Percentiles rank a stretch among this genome's conserved stretches.
These are phyloP conservation scores for Wickerhamomyces sp. DNA, from an alignment of 1,139 yeast genomes.

Conservation along the genomic window DNA sequence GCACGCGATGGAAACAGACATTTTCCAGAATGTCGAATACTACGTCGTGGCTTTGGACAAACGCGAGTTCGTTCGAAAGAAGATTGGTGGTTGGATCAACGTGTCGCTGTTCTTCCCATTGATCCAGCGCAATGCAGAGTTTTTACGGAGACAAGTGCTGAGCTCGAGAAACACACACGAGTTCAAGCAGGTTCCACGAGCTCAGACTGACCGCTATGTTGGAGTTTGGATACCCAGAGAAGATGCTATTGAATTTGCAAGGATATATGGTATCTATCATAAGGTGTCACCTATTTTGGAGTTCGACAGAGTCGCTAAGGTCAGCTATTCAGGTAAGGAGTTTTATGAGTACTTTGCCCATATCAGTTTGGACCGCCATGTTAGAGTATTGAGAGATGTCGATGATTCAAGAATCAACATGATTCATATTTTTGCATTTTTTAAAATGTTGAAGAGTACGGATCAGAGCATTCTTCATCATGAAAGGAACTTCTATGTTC, in stretches of 20 bases:
- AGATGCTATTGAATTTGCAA: constrained; percentile 19
- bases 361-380: constrained; percentile 10
- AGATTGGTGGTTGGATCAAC: constrained; percentile 24
- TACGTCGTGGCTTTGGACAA: constrained; percentile 7
- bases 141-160: not conserved
- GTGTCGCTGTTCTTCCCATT: constrained; percentile 8
- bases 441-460: constrained; percentile 10
- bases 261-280: constrained; percentile 8
- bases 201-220: constrained; percentile 1
- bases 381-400: constrained; percentile 21
- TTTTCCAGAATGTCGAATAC: constrained; percentile 16
- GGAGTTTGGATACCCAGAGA: constrained; percentile 20
- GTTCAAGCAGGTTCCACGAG: not conserved
- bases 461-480: constrained; percentile 3
- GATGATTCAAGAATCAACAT: constrained; percentile 14
- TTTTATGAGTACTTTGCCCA: constrained; percentile 22
- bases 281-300: constrained; percentile 15
- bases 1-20: constrained; percentile 12
- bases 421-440: constrained; percentile 18
- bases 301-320: constrained; percentile 22
- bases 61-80: constrained; percentile 12
- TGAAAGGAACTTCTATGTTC: constrained; percentile 13
- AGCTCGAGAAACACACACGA: not conserved
- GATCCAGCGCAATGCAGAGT: not conserved
- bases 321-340: constrained; percentile 14